Evolutionary conservation across 768 basidiomycete genomes (phyloP).

Genomic region (Gloeophyllum trabeum): DNA sequence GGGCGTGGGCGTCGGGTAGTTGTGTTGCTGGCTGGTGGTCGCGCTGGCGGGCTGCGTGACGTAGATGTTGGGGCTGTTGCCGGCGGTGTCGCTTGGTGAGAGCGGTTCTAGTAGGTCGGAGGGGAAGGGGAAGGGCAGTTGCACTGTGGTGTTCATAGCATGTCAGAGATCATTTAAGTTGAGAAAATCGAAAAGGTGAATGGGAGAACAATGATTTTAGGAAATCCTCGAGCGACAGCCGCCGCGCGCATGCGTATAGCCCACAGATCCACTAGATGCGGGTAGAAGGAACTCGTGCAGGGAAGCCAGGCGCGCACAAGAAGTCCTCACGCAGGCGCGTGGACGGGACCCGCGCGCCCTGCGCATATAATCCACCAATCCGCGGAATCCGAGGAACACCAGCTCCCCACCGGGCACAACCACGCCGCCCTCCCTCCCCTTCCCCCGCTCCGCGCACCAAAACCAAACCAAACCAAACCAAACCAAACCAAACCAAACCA

Average conservation of each 20-base stretch:
- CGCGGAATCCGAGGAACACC: constrained; percentile 1
- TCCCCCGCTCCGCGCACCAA: no score
- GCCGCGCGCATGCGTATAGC: no score
- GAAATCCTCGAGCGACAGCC: no score
- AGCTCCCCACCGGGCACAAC: constrained; percentile 1
- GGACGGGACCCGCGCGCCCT: no score
- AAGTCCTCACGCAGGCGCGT: no score
- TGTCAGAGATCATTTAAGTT: no score
- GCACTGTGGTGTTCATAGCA: no score
- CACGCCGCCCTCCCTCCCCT: no score
- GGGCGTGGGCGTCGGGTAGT: constrained; percentile 20
- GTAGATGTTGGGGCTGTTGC: constrained; percentile 52
- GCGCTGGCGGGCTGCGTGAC: constrained; percentile 46
- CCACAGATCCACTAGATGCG: no score
- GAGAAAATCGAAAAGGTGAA: no score
- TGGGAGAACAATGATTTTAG: no score
- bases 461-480: constrained; percentile 1
- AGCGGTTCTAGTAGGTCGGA: constrained; percentile 38
- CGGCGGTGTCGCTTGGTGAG: constrained; percentile 16
- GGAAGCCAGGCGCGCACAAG: neutral
- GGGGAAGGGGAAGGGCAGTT: constrained; percentile 24
- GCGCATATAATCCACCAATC: neutral
- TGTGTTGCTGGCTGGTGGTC: constrained; percentile 24
- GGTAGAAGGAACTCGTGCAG: constrained; percentile 26
- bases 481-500: constrained; percentile 3